These are phyloP conservation scores for Syncephalastrum racemosum DNA, from an alignment of 371 early-diverging fungal genomes.

Conservation along the genomic window DNA sequence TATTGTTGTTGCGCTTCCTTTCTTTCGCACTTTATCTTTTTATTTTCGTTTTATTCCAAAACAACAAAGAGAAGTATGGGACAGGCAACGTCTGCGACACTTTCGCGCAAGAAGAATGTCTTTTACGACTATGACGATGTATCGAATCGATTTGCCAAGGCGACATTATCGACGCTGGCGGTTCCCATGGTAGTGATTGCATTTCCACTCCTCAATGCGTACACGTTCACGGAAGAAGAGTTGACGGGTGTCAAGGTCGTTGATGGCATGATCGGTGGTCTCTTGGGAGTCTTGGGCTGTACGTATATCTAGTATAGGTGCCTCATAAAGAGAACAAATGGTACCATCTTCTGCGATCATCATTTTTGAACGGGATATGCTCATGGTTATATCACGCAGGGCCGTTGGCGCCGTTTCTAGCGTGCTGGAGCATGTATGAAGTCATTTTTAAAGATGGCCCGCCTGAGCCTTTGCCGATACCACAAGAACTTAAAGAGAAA, in stretches of 20 bases:
- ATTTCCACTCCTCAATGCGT: slow-evolving; percentile 48
- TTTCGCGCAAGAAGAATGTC: slow-evolving; percentile 23
- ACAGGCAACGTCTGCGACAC: slow-evolving; percentile 39
- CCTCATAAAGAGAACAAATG: no score
- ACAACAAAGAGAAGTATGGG: slow-evolving; percentile 37
- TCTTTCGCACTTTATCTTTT: slow-evolving; percentile 2
- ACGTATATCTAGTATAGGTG: slow-evolving; percentile 5
- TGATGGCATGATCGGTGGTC: slow-evolving; percentile 46
- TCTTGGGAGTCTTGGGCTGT: slow-evolving; percentile 51
- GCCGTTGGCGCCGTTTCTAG: slow-evolving; percentile 50
- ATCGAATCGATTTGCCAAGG: slow-evolving; percentile 38
- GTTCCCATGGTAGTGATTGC: slow-evolving; percentile 49
- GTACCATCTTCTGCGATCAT: no score
- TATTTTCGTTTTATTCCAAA: not conserved
- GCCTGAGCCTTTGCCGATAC: slow-evolving; percentile 28
- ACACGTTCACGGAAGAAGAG: slow-evolving; percentile 42
- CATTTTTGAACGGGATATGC: no score
- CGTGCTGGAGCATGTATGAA: slow-evolving; percentile 39
- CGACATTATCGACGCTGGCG: slow-evolving; percentile 40
- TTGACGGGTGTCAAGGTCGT: slow-evolving; percentile 42
- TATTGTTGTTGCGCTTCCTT: not conserved
- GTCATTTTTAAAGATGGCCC: slow-evolving; percentile 42
- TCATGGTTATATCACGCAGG: slow-evolving; percentile 21
- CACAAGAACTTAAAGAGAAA: slow-evolving; percentile 23
- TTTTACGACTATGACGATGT: slow-evolving; percentile 41